phyloP scores from a whole-genome alignment of 2,329 filamentous ascomycete genomes.

The Bipolaris cookei region DNA sequence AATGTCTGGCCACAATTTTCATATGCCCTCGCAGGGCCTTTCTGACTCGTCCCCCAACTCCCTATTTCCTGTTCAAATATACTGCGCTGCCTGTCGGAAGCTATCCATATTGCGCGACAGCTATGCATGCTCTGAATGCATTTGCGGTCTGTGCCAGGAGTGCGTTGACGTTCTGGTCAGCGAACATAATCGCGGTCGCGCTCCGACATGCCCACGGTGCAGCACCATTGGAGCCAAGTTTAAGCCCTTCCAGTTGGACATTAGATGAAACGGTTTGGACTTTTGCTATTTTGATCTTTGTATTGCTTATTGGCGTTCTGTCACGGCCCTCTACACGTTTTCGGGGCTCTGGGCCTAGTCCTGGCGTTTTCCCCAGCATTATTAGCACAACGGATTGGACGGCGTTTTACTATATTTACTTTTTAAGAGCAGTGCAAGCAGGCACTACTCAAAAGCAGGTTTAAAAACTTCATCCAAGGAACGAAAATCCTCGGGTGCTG shows the following conservation, averaged over 20 bases:
- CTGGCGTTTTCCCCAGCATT: slow-evolving; percentile 15
- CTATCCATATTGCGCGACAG: slow-evolving; percentile 80
- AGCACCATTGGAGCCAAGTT: slow-evolving; percentile 79
- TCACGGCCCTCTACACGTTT: slow-evolving; percentile 3
- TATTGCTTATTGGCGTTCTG: slow-evolving; percentile 22
- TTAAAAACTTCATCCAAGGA: slow-evolving; percentile 5
- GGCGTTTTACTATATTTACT: slow-evolving; percentile 23
- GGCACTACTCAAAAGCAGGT: slow-evolving; percentile 9
- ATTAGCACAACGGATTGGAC: slow-evolving; percentile 27
- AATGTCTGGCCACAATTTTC: slow-evolving; percentile 73
- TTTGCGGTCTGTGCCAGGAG: slow-evolving; percentile 86
- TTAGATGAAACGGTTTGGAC: slow-evolving; percentile 62
- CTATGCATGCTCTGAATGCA: slow-evolving; percentile 95
- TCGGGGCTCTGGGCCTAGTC: slow-evolving; percentile 10
- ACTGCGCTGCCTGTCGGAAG: slow-evolving; percentile 85
- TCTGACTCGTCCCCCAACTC: slow-evolving; percentile 66
- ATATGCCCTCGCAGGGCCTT: slow-evolving; percentile 59
- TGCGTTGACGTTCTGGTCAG: slow-evolving; percentile 83
- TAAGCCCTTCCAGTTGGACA: slow-evolving; percentile 84
- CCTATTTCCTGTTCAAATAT: slow-evolving; percentile 73
- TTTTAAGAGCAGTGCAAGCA: slow-evolving; percentile 2
- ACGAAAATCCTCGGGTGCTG: not conserved
- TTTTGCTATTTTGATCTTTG: slow-evolving; percentile 11
- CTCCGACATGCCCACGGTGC: slow-evolving; percentile 76
- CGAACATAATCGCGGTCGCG: slow-evolving; percentile 72